A percentile compares a stretch with the other conserved stretches of the same genome.
phyloP scores from a whole-genome alignment of 257 asterid genomes.

The Ballota nigra region DNA sequence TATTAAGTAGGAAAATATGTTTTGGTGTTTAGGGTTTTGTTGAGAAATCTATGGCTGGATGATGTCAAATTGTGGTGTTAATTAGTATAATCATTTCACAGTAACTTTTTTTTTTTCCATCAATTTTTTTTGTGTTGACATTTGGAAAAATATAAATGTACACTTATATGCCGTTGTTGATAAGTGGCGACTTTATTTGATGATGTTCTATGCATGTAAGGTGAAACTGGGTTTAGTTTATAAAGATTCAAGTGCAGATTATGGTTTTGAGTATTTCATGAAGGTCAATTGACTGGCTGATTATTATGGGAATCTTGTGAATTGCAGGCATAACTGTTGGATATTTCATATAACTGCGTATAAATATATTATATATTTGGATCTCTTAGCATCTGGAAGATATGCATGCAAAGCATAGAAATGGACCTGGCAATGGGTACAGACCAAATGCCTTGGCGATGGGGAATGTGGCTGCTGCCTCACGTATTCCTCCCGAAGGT shows the following conservation, averaged over 20 bases:
- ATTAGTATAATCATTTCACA: not conserved
- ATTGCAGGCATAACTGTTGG: slow-evolving; percentile 26
- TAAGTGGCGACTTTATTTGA: not conserved
- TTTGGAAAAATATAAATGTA: not conserved
- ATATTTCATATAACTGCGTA: slow-evolving; percentile 7
- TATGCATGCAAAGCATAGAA: slow-evolving; percentile 77
- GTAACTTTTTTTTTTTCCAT: not conserved
- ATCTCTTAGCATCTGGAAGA: slow-evolving; percentile 21
- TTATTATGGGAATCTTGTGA: not conserved
- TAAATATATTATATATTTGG: not conserved
- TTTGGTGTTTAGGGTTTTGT: slow-evolving; percentile 20
- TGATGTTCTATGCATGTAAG: slow-evolving; percentile 10
- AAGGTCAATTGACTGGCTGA: not conserved
- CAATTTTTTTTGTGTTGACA: not conserved
- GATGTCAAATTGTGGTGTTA: not conserved
- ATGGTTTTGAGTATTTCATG: not conserved
- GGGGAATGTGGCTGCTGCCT: slow-evolving; percentile 50
- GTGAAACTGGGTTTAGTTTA: not conserved
- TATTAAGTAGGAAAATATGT: not conserved
- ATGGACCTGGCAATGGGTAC: slow-evolving; percentile 72
- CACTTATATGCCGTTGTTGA: not conserved
- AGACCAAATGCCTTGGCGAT: slow-evolving; percentile 62
- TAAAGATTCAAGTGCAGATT: slow-evolving; percentile 4
- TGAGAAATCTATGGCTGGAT: not conserved
- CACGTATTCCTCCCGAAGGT: slow-evolving; percentile 71